A percentile compares a stretch with the other conserved stretches of the same genome.
These are phyloP conservation scores for Tephrocybe sp. DNA, from an alignment of 768 basidiomycete species.

Conservation along the genomic window DNA sequence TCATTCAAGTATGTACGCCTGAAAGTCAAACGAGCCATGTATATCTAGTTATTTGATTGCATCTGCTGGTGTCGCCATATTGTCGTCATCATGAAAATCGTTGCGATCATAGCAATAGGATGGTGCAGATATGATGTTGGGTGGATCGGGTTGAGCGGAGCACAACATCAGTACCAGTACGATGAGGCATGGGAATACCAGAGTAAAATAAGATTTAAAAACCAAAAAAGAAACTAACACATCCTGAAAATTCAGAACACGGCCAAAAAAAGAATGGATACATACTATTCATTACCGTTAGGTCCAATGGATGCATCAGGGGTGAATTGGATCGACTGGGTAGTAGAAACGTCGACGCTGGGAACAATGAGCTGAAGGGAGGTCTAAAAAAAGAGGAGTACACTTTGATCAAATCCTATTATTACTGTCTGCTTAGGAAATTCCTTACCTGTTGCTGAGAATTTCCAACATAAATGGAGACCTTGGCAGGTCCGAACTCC, in stretches of 20 bases:
- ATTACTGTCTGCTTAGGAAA: too few species aligned
- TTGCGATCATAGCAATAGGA: constrained; percentile 9
- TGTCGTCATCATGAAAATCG: constrained; percentile 12
- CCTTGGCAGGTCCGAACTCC: constrained; percentile 46
- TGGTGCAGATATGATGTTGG: neutral
- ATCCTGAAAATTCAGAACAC: too few species aligned
- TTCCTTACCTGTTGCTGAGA: constrained; percentile 58
- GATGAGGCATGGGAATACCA: too few species aligned
- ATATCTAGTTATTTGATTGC: neutral
- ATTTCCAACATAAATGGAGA: constrained; percentile 67
- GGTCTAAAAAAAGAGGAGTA: constrained; percentile 35
- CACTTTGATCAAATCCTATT: too few species aligned
- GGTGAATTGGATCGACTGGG: constrained; percentile 46
- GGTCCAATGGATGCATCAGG: constrained; percentile 53
- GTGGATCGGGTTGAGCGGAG: too few species aligned
- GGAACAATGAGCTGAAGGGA: constrained; percentile 48
- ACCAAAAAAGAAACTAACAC: too few species aligned
- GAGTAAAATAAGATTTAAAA: too few species aligned
- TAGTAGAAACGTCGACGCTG: constrained; percentile 51
- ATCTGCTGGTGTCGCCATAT: constrained; percentile 2
- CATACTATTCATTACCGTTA: constrained; percentile 54
- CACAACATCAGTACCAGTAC: too few species aligned
- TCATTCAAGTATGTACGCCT: too few species aligned
- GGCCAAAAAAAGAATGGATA: too few species aligned
- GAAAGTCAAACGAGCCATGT: too few species aligned